Evolutionary conservation across 2,329 filamentous ascomycete species (phyloP).

Genomic region (Colletotrichum chlorophyti): DNA sequence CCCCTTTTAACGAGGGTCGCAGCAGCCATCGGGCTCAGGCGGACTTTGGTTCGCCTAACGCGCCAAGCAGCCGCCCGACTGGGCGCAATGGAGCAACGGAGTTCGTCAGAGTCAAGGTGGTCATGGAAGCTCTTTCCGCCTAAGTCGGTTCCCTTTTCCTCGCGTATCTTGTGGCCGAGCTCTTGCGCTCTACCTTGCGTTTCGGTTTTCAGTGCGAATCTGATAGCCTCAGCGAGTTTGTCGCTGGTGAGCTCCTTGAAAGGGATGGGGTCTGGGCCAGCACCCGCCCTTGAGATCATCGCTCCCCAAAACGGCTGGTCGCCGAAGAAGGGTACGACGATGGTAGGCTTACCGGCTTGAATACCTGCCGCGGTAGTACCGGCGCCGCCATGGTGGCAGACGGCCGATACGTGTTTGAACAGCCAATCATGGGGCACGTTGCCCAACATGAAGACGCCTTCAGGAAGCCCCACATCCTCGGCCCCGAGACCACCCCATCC

Average conservation of each 20-base stretch:
- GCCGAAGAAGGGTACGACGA: constrained; percentile 87
- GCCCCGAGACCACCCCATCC: constrained; percentile 88
- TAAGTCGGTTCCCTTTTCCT: constrained; percentile 68
- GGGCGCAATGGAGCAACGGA: constrained; percentile 75
- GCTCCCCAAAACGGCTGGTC: constrained; percentile 86
- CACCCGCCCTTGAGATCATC: constrained; percentile 76
- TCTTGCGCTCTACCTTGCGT: constrained; percentile 62
- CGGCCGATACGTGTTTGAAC: constrained; percentile 79
- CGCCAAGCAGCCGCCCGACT: constrained; percentile 77
- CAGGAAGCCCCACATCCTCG: constrained; percentile 72
- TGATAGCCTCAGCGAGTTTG: constrained; percentile 70
- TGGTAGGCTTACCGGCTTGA: constrained; percentile 77
- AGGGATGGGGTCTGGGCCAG: constrained; percentile 74
- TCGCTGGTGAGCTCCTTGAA: constrained; percentile 72
- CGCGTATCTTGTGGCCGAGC: constrained; percentile 69
- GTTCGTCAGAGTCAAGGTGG: constrained; percentile 69
- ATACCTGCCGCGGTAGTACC: constrained; percentile 91
- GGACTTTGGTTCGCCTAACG: constrained; percentile 70
- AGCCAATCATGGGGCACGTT: constrained; percentile 91
- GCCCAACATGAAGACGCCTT: constrained; percentile 82
- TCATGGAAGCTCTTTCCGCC: constrained; percentile 75
- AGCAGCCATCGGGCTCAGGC: constrained; percentile 76
- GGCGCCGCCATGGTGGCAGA: constrained; percentile 88
- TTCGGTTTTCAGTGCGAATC: constrained; percentile 63
- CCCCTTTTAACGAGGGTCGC: constrained; percentile 70